Base-by-base conservation (phyloP, 768 basidiomycete species). In the Galerina sulciceps region DNA sequence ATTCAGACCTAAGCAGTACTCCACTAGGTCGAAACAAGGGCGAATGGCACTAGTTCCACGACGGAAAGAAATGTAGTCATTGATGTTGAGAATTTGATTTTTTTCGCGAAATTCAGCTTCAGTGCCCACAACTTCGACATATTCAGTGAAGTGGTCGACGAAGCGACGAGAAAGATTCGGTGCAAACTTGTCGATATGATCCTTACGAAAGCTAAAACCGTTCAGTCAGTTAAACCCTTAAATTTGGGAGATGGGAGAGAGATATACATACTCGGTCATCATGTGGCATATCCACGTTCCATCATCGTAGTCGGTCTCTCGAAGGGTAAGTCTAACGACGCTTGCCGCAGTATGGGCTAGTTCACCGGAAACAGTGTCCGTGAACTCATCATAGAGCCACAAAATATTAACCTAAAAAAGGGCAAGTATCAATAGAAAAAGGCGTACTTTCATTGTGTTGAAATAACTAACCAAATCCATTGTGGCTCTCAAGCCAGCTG, bases 321-420 rank as follows among this genome's bases (percentile, higher is more conserved):
- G 55, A 10, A 57, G 22, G 23, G 55, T 50, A 22, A 37, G 55
- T 8, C 18, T n/a, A 15, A 57, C 55, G n/a, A 57, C 43, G 31
- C 37, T 31, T 10, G 55, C 47, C 3, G 55, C 47, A 17, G 34
- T 47, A 47, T 26, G 22, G 6, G 55, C 55, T n/a, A 49, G 26
- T 34, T 26, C 47, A 6, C 55, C 47, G 10, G 55, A 57, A 41
- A 40, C 47, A 18, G 47, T 49, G 20, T 57, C 55, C 4, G 55
- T 57, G 40, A 48, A 57, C 22, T 57, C 55, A 37, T 57, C 55
- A 35, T 57, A 49, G 22, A 57, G 55, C 55, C 55, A 57, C 14
- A 57, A 47, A 15, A 57, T 57, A 42, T 57, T 57, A n/a, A 38
- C 47, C 55, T 57, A 10, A 1, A 35, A 9, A n/a, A 42, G 10